A percentile compares a stretch with the other conserved stretches of the same genome.
Conservation (phyloP, 164 flowering plant genomes). For the Stephania cephalantha region DNA sequence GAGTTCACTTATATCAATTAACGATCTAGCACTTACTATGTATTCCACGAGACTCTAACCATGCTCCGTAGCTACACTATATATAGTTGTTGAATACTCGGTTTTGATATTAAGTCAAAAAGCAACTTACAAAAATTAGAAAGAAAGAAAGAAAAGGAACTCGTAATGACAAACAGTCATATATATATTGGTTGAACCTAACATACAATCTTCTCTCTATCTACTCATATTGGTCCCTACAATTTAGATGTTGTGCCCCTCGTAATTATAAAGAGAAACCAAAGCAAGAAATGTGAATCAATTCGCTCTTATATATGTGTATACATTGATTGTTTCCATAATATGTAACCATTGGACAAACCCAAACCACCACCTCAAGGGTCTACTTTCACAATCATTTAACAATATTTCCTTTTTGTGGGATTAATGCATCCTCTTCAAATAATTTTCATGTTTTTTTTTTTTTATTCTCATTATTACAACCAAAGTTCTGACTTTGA, state of each 20-base stretch:
- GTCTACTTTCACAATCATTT: not conserved
- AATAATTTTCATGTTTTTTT: not conserved
- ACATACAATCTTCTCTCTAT: no score
- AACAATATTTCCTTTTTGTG: not conserved
- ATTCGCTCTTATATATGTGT: not conserved
- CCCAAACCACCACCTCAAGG: not conserved
- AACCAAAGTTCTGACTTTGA: not conserved
- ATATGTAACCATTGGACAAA: not conserved
- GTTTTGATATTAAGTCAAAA: no score
- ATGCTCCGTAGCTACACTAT: no score
- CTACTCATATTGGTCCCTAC: not conserved
- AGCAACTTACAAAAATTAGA: no score
- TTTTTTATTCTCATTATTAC: not conserved
- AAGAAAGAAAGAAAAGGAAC: no score
- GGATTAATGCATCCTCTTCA: not conserved
- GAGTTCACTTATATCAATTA: no score
- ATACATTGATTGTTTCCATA: not conserved
- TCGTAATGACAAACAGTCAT: no score
- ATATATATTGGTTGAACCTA: no score
- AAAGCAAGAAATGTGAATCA: not conserved
- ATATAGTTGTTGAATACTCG: no score
- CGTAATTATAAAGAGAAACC: not conserved
- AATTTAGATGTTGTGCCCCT: not conserved
- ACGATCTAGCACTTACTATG: no score
- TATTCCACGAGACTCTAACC: no score